Conservation (phyloP, 2,329 filamentous ascomycete species). For the Fusarium sp. region DNA sequence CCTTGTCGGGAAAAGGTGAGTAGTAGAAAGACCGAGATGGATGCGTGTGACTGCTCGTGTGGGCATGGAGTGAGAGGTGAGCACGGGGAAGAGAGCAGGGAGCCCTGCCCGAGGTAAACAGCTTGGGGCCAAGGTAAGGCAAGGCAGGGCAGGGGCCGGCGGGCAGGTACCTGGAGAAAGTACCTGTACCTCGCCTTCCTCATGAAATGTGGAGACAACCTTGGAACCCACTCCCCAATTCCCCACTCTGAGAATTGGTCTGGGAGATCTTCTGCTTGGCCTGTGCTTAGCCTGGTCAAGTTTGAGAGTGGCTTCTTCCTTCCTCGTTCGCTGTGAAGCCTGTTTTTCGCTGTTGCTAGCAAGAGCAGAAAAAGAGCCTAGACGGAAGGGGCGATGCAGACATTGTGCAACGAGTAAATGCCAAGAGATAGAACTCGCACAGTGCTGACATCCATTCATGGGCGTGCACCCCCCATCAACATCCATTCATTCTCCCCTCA, state of each 20-base stretch:
- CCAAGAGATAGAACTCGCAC: background rate
- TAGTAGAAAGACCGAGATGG: background rate
- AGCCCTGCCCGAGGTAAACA: background rate
- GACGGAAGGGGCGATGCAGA: background rate
- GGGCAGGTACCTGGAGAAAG: slow-evolving; percentile 27
- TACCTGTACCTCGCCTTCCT: slow-evolving; percentile 23
- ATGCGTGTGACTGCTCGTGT: background rate
- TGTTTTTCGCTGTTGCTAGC: background rate
- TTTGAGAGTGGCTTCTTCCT: background rate
- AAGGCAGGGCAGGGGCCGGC: background rate
- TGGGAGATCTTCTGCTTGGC: slow-evolving; percentile 34
- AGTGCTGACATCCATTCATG: background rate
- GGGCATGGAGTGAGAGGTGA: background rate
- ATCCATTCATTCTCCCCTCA: background rate
- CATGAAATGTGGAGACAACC: slow-evolving; percentile 16
- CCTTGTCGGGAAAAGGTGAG: background rate
- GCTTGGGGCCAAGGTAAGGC: background rate
- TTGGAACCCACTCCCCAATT: slow-evolving; percentile 22
- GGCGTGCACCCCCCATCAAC: background rate
- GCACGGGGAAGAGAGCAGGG: background rate
- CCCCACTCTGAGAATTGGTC: slow-evolving; percentile 33
- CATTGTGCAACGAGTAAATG: background rate
- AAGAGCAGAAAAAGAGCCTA: background rate
- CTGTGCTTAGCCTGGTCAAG: slow-evolving; percentile 9
- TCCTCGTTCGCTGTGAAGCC: background rate